Evolutionary conservation across 2,329 filamentous ascomycete genomes (phyloP), one percentile per base, ranked within the genome.

Genomic region (Xylariaceae sp.): DNA sequence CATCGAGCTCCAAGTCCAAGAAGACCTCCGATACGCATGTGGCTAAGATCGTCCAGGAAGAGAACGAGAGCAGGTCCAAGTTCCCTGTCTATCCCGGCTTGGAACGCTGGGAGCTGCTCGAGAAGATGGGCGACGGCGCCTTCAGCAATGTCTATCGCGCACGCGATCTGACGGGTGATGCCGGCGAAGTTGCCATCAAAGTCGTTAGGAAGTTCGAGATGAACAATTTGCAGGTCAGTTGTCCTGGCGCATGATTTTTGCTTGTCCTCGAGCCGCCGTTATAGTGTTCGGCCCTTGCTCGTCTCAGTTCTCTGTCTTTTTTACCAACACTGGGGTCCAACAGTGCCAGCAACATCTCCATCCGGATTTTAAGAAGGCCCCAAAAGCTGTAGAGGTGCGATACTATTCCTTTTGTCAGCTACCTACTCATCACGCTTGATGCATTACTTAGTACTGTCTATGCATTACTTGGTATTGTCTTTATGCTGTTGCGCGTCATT

Each of bases 61-160:
- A 97, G 79, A 90, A 92, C 61, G 89, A 90, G 69, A 90, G 80
- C 75, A 90, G 87, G 73, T 86, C 86, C 72, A 96, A 92, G 74
- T 87, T 97, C 71, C 93, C 94, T 47, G 83, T 80, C 67, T 96
- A 96, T 69, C 89, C 90, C 0, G 90, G 90, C 44, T 78, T 96
- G 45, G 91, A 96, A 68, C 80, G 92, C 70, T 99, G 90, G 88
- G 85, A 88, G 56, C 79, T 97, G 39, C 60, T 94, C 55, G 92
- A 96, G 77, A 97, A 97, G 82, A 99, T 99, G 93, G 94, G 94
- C 65, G 94, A 97, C 68, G 94, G 94, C 62, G 94, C 94, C 61
- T 99, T 99, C 81, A 97, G 93, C 80, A 97, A 97, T 71, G 94
- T 99, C 65, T 99, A 97, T 76, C 87, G 90, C 45, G 94, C 94